Base-by-base conservation (phyloP, 1,139 yeast genomes). In the Sugiyamaella novakii region DNA sequence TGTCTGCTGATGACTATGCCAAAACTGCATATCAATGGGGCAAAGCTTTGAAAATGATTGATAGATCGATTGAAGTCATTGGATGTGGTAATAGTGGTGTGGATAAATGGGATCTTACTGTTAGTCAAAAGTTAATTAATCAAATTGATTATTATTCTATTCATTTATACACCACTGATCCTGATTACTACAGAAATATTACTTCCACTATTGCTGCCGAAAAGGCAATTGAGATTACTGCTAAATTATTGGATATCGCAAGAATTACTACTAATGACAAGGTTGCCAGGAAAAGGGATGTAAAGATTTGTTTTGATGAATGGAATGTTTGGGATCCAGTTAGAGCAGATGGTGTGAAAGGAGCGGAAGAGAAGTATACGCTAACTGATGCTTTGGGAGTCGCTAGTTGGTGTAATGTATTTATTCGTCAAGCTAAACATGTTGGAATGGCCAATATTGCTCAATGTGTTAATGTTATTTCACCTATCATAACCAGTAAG, bases 321-420 rank as follows among this genome's bases (percentile, higher is more conserved):
- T 68, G 72, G 72, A 68, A 68, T 47, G 71, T 68, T n/a, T 67
- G 71, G 71, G 71, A 68, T 52, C 67, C 70, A 3, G 53, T 40
- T 24, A 41, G 66, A 52, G 69, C 70, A 11, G 66, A 60, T 40
- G 70, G 69, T 5, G 47, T 58, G 14, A 35, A 57, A 25, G 72
- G 71, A 2, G 70, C 67, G 12, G 72, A 67, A 52, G 69, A 67
- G 50, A 55, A 59, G 42, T 67, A 68, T 46, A 62, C 63, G 14
- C 52, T 68, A 10, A 51, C 67, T 18, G 72, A 68, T 51, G 68
- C 71, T 3, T 45, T 67, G 22, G 71, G 70, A 1, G 68, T 68
- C 15, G 69, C 68, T 7, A 61, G 65, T 11, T 68, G 71, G 71
- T 56, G 66, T 31, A 68, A 68, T 46, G 64, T 67, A 10, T 68